Evolutionary conservation across 169 alveolate species (phyloP).

Genomic region (Cryptosporidium meleagridis): DNA sequence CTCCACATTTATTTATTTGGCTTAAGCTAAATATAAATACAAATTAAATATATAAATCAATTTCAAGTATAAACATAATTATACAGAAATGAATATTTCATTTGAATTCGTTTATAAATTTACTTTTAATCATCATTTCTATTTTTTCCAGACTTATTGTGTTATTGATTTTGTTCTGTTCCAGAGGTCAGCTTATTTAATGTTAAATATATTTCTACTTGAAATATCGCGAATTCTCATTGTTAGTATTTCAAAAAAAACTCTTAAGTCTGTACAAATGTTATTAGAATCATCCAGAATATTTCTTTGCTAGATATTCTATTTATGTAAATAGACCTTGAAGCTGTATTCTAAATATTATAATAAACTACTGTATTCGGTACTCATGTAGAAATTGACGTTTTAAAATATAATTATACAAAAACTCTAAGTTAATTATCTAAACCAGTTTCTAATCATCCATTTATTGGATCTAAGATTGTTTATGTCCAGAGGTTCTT

Average conservation of each 20-base stretch:
- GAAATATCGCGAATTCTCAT: too few relatives aligned
- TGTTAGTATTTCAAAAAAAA: too few relatives aligned
- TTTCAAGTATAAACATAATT: too few relatives aligned
- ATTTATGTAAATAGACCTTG: not conserved
- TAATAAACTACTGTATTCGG: not conserved
- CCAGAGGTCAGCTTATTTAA: not conserved
- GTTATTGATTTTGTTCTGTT: not conserved
- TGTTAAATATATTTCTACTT: too few relatives aligned
- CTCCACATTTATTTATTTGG: not conserved
- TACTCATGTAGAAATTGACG: not conserved
- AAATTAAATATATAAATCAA: too few relatives aligned
- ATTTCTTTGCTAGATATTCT: too few relatives aligned
- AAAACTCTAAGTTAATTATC: slow-evolving; percentile 11
- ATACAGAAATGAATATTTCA: too few relatives aligned
- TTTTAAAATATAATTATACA: not conserved
- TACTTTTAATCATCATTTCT: not conserved
- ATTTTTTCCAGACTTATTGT: not conserved
- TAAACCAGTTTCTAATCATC: slow-evolving; percentile 47
- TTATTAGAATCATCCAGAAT: not conserved
- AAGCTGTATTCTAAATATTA: not conserved
- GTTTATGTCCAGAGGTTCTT: slow-evolving; percentile 25
- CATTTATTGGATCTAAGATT: slow-evolving; percentile 28
- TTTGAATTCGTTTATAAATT: too few relatives aligned
- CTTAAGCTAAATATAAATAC: not conserved
- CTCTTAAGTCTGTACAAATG: too few relatives aligned